Base-by-base conservation (phyloP, 2,329 filamentous ascomycete species). In the Pseudocercospora fuligena region DNA sequence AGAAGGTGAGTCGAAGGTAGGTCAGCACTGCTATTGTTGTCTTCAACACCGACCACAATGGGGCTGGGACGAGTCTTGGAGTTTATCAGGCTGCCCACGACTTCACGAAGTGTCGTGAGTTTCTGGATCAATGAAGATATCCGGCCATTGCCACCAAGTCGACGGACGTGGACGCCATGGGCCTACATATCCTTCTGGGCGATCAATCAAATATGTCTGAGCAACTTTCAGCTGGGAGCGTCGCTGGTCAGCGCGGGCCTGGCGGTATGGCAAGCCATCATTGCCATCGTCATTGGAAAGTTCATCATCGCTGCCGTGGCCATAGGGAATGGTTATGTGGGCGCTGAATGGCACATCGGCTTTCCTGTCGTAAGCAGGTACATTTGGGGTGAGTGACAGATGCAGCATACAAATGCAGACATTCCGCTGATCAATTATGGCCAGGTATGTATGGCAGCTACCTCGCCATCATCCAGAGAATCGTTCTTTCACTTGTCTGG, bases 231-330 rank as follows among this genome's bases (percentile, higher is more conserved):
- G 66, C 70, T 77, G 4, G 79, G 78, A 2, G 74, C 75, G 5
- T 76, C 80, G 19, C 73, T 81, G 12, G 74, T 82, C 9, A 72
- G 77, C 2, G 71, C 76, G 19, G 80, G 81, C 25, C 72, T 82
- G 4, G 75, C 76, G 6, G 79, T 80, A 9, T 82, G 80, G 80
- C 80, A 82, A 67, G 75, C 79, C 2, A 73, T 81, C 49, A 73
- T 81, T 47, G 76, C 78, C 47, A 78, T 77, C 61, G 74, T 83
- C 69, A 68, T 82, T 36, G 81, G 78, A 9, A 80, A 83, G 69
- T 67, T 85, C 79, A 82, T 86, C 73, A 83, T 86, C 68, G 82
- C 86, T 51, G 83, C 82, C 33, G 81, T 87, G 51, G 86, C 90
- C n/a, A 89, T 89, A 51, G 84, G 85, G 12, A 75, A 77, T 69